Evolutionary conservation across 2,329 filamentous ascomycete species (phyloP).

Genomic region (Neopestalotiopsis sp.): DNA sequence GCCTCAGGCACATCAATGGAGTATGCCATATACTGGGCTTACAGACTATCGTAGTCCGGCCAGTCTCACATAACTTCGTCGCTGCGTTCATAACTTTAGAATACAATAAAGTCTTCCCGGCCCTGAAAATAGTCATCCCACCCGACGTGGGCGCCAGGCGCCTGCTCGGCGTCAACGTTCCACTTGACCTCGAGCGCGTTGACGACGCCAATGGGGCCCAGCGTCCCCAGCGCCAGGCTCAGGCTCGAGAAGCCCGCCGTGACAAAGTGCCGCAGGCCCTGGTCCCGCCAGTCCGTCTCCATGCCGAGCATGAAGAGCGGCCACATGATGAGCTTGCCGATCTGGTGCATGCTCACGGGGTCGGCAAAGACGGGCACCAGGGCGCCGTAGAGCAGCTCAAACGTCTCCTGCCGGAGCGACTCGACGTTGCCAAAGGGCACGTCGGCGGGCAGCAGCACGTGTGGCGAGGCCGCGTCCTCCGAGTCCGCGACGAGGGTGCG

Average conservation of each 20-base stretch:
- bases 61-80: not conserved
- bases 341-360: slow-evolving; percentile 18
- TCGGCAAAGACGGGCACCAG: slow-evolving; percentile 19
- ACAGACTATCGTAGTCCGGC: not conserved
- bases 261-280: slow-evolving; percentile 6
- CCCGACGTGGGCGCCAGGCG: not conserved
- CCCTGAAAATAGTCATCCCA: slow-evolving; percentile 23
- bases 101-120: slow-evolving; percentile 21
- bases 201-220: slow-evolving; percentile 19
- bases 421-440: not conserved
- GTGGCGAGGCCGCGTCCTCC: not conserved
- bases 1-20: not conserved
- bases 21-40: too few relatives aligned
- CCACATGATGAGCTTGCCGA: slow-evolving; percentile 23
- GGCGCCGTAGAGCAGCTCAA: not conserved
- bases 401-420: slow-evolving; percentile 8
- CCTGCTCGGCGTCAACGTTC: slow-evolving; percentile 12
- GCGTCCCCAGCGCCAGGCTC: slow-evolving; percentile 16
- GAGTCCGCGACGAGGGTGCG: slow-evolving; percentile 20
- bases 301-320: slow-evolving; percentile 21
- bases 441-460: not conserved
- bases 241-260: slow-evolving; percentile 17
- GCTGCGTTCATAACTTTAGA: slow-evolving; percentile 1
- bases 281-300: slow-evolving; percentile 15
- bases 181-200: slow-evolving; percentile 17